Evolutionary conservation across 139 green algal genomes (phyloP).

Genomic region (Haematococcus lacustris): DNA sequence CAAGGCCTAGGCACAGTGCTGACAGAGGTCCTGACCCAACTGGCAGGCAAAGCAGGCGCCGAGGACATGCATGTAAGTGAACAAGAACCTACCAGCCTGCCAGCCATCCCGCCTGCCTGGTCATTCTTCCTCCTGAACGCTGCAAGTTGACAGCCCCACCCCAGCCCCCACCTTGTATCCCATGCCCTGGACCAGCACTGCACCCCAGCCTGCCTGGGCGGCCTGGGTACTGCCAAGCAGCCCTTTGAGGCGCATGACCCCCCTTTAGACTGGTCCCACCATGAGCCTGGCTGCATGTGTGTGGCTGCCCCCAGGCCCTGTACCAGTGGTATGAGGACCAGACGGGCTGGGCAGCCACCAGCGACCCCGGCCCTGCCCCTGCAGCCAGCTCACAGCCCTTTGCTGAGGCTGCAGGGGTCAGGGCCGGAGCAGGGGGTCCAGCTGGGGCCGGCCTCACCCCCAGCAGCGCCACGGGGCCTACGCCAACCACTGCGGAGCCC

Average conservation of each 20-base stretch:
- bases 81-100: neutral
- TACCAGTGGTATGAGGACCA: slow-evolving; percentile 2
- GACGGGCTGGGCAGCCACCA: neutral
- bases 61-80: neutral
- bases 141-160: neutral
- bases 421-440: neutral
- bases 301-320: neutral
- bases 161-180: neutral
- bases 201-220: too few species aligned
- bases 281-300: neutral
- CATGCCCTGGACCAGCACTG: neutral
- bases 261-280: neutral
- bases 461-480: too few species aligned
- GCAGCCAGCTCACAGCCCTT: neutral
- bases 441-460: neutral
- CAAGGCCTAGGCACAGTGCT: neutral
- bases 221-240: neutral
- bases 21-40: neutral
- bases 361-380: neutral
- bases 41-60: neutral
- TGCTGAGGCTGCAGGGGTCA: too few species aligned
- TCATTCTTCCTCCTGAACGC: too few species aligned
- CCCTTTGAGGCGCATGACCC: neutral
- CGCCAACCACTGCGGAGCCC: neutral
- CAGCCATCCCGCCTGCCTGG: too few species aligned